Base-by-base conservation (phyloP, 352 stramenopile species). In the Phytophthora tubulina region DNA sequence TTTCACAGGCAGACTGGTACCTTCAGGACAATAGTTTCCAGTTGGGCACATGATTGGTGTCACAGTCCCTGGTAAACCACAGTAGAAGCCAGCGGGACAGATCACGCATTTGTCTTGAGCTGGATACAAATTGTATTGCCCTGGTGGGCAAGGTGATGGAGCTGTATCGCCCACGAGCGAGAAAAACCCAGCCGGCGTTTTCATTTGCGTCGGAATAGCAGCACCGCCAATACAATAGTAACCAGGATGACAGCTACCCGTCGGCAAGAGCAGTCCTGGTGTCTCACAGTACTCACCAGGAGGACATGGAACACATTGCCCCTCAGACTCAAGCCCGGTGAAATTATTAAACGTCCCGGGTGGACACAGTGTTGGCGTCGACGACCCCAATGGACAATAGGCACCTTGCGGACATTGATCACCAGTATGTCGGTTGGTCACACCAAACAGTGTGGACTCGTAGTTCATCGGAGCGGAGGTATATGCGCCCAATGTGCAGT, bases 401-500 rank as follows among this genome's bases (percentile, higher is more conserved):
- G 84, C 73, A 7, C 90, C 88, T 65, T 65, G 80, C 3, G 86
- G 86, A 69, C 90, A 97, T 35, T 83, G 79, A 11, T 80, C 87
- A 2, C 85, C 89, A 38, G 86, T 88, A 45, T 94, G 82, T 30
- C 75, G 79, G 64, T 86, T 91, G 32, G 54, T 86, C 11, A 93
- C 80, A 13, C 85, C 85, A 44, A 92, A 91, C 5, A 92, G 58
- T 5, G 83, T 84, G 0, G 74, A 79, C 69, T 93, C 85, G 53
- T 82, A 91, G 54, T 88, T 83, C 85, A 92, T 96, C 1, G 95
- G 96, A 13, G 93, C 91, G 2, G 91, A 97, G 0, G 92, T 98
- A 54, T 97, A 97, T 4, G 90, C 93, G 2, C 94, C 93, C 1
- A 85, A 50, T 2, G 86, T 87, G 59, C 96, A 99, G 69, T 97